Evolutionary conservation across 306 rosid species (phyloP), one percentile per base, ranked within the genome.

Genomic region (Vigna radiata): DNA sequence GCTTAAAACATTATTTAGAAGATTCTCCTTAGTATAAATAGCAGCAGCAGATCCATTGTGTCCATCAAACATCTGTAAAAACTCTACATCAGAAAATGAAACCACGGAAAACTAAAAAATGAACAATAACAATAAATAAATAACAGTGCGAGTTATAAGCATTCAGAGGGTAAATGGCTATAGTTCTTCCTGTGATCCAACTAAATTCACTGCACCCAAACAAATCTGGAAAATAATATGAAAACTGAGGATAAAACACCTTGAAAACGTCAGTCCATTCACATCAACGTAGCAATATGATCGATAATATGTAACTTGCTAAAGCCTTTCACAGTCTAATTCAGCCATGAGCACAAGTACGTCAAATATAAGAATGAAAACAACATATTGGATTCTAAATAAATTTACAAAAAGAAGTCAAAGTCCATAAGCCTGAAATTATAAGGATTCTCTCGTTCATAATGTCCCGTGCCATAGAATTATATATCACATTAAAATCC

Each of bases 41-140:
- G 99, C 99, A 59, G 99, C 99, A 48, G 96, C 98, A 85, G 99
- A 77, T 75, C 99, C 99, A 64, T 96, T 96, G 86, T 96, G 99
- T 81, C 99, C 99, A 75, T 96, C 99, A 87, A 93, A 96, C 60
- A 96, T 85, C 99, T 96, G 98, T 68, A 84, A 78, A 75, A 87
- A 77, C 47, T 79, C 59, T 15, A 39, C 15, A 56, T 77, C 70
- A 86, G 87, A 81, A 82, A 79, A 72, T 61, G 70, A 25, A 75
- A 73, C 75, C 39, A 77, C 18, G 58, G 18, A 68, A 43, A 56
- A 21, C 17, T 33, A 49, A 49, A 23, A 36, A 49, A 0, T 6
- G 31, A 46, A 10, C 68, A 62, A 69, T 27, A 4, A 11, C 49
- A 64, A 47, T 39, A 39, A 41, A 41, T 2, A 41, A 41, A 41